phyloP scores from a whole-genome alignment of 2,329 filamentous ascomycete species.

The Botrytis byssoidea region DNA sequence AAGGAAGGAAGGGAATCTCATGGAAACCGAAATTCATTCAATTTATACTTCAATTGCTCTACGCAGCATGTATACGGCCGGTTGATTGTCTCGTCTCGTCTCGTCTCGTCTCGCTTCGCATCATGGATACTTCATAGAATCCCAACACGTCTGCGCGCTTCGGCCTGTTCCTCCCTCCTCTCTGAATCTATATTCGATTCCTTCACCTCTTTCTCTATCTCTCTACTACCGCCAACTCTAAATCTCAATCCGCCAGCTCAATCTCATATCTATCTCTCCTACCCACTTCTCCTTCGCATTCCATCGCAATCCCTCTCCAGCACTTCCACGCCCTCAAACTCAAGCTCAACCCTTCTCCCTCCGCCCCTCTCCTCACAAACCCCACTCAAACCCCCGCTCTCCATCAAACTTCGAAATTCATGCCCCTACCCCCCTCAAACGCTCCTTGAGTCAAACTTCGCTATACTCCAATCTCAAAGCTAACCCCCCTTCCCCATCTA shows the following conservation, averaged over 20 bases:
- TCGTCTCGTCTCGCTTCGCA: not conserved
- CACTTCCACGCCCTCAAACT: too few species aligned
- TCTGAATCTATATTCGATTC: not conserved
- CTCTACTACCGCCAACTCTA: not conserved
- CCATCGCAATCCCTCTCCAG: not conserved
- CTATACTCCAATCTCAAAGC: not conserved
- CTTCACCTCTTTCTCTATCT: not conserved
- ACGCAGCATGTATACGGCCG: not conserved
- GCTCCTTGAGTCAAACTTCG: too few species aligned
- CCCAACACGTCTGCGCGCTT: too few species aligned
- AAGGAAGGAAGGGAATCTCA: not conserved
- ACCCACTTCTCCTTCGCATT: not conserved
- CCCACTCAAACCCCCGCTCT: too few species aligned
- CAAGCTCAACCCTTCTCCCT: too few species aligned
- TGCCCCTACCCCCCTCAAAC: too few species aligned
- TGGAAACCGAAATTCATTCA: not conserved
- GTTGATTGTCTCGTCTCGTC: too few species aligned
- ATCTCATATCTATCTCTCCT: not conserved
- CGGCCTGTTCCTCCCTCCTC: not conserved
- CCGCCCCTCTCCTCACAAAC: too few species aligned
- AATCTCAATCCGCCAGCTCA: not conserved
- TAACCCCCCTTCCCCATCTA: slow-evolving; percentile 41
- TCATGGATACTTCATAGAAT: not conserved
- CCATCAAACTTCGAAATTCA: too few species aligned
- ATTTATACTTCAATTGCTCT: not conserved